Conservation (phyloP, 768 basidiomycete species). For the Tylopilus balloui region DNA sequence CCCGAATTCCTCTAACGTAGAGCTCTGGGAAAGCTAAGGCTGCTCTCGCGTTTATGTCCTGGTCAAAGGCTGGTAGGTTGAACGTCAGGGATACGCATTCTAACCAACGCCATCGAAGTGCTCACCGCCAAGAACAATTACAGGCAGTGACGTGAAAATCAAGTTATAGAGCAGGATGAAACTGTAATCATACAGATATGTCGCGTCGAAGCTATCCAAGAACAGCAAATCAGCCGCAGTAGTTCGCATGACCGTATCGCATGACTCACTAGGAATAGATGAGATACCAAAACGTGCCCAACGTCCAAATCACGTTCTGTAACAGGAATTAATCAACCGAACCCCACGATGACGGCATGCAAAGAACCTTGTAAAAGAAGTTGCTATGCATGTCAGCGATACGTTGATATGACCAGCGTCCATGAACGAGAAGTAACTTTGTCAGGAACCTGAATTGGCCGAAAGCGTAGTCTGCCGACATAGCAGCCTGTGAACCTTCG, state of each 20-base stretch:
- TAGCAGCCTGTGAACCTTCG: constrained; percentile 96
- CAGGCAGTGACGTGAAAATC: constrained; percentile 90
- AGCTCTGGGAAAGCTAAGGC: constrained; percentile 91
- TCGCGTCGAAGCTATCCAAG: constrained; percentile 75
- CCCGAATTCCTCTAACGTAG: constrained; percentile 92
- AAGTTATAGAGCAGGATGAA: constrained; percentile 91
- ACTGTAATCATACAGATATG: constrained; percentile 92
- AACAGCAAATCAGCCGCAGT: constrained; percentile 13
- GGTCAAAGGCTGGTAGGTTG: constrained; percentile 67
- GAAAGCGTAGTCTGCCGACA: constrained; percentile 98
- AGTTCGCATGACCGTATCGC: background rate
- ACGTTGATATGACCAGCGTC: constrained; percentile 95
- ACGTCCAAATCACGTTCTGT: constrained; percentile 89
- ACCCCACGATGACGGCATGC: background rate
- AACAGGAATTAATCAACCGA: background rate
- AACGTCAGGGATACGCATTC: constrained; percentile 5
- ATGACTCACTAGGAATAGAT: constrained; percentile 72
- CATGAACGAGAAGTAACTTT: constrained; percentile 88
- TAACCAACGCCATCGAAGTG: background rate
- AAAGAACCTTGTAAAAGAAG: constrained; percentile 88
- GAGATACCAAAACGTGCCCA: constrained; percentile 92
- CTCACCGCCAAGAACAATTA: constrained; percentile 84
- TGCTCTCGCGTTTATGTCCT: constrained; percentile 87
- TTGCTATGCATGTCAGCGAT: constrained; percentile 96
- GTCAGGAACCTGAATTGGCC: constrained; percentile 95